Percentiles rank a stretch among this genome's conserved stretches.
Conservation (phyloP, 2,329 filamentous ascomycete genomes). For the Sclerotinia spermophila region DNA sequence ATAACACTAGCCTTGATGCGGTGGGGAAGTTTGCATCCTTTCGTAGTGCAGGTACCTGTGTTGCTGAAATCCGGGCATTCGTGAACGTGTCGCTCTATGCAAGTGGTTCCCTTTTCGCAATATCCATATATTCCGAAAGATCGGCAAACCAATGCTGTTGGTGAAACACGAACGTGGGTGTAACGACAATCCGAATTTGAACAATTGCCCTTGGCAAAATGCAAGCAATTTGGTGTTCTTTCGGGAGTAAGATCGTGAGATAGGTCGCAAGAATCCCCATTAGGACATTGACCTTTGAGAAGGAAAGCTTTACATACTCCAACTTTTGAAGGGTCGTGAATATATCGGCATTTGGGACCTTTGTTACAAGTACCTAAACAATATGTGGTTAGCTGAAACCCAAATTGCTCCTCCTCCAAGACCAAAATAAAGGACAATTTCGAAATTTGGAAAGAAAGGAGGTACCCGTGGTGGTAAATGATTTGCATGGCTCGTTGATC, state of each 20-base stretch:
- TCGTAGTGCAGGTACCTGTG: slow-evolving; percentile 74
- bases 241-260: slow-evolving; percentile 83
- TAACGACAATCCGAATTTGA: slow-evolving; percentile 83
- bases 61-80: slow-evolving; percentile 97
- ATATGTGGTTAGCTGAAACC: slow-evolving; percentile 35
- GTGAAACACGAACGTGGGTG: slow-evolving; percentile 75
- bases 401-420: slow-evolving; percentile 27
- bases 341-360: slow-evolving; percentile 73
- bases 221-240: slow-evolving; percentile 82
- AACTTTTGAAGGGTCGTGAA: slow-evolving; percentile 82
- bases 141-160: slow-evolving; percentile 75
- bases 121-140: slow-evolving; percentile 83
- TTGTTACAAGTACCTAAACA: slow-evolving; percentile 75
- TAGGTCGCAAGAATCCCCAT: slow-evolving; percentile 79
- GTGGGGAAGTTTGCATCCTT: slow-evolving; percentile 81
- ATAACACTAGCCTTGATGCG: slow-evolving; percentile 79
- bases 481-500: slow-evolving; percentile 69
- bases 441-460: slow-evolving; percentile 32
- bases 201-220: slow-evolving; percentile 88
- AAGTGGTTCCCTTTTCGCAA: slow-evolving; percentile 76
- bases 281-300: slow-evolving; percentile 71
- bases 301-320: slow-evolving; percentile 88
- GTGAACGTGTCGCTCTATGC: slow-evolving; percentile 79
- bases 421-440: slow-evolving; percentile 27
- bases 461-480: slow-evolving; percentile 67